phyloP scores from a whole-genome alignment of 805 yeast species.

The Huiozyma naganishii region DNA sequence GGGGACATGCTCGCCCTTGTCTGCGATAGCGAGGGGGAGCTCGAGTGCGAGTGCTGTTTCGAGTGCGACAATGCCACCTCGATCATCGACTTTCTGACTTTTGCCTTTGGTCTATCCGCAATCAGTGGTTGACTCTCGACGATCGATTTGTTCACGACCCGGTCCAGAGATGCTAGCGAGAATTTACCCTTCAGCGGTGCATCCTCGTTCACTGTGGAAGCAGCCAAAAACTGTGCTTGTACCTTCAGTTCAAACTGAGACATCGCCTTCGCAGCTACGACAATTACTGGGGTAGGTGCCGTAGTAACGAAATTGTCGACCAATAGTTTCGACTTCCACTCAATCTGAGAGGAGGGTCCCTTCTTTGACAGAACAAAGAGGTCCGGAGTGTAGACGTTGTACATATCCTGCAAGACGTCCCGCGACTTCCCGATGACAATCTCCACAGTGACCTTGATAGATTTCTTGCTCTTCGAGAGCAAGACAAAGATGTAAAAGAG shows the following conservation, averaged over 20 bases:
- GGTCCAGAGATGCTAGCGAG: background rate
- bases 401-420: constrained; percentile 19
- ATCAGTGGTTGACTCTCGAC: background rate
- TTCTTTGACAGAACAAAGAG: constrained; percentile 20
- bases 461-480: constrained; percentile 10
- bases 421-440: constrained; percentile 22
- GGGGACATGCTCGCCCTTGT: too few species aligned
- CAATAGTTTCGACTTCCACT: constrained; percentile 18
- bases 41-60: too few species aligned
- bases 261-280: constrained; percentile 23
- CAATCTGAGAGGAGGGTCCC: constrained; percentile 15
- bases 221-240: background rate
- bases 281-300: constrained; percentile 23
- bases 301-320: constrained; percentile 18
- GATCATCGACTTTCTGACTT: constrained; percentile 1
- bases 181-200: background rate
- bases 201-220: background rate
- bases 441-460: constrained; percentile 27
- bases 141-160: background rate
- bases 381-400: constrained; percentile 26
- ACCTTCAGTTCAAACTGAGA: constrained; percentile 18
- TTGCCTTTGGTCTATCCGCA: constrained; percentile 1
- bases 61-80: constrained; percentile 1
- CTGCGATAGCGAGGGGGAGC: too few species aligned
- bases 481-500: constrained; percentile 11